phyloP scores from a whole-genome alignment of 2,329 filamentous ascomycete genomes.

The Cladosporium colombiae region DNA sequence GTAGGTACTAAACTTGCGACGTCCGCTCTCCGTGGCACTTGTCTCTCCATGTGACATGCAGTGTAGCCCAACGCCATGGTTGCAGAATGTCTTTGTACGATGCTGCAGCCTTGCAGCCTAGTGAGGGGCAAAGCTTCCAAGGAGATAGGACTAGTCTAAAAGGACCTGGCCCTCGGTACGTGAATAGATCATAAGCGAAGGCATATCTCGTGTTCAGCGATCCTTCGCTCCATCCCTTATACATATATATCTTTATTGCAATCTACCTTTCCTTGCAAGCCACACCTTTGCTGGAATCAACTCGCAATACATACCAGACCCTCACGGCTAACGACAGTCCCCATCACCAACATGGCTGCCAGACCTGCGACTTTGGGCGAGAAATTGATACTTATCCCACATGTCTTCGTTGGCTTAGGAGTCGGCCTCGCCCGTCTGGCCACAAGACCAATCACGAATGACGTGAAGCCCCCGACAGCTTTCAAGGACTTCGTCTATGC shows the following conservation, averaged over 20 bases:
- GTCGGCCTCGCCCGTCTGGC: conserved; percentile 9
- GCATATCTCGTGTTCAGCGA: neutral
- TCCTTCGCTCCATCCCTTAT: neutral
- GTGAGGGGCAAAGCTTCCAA: neutral
- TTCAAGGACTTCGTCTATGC: conserved; percentile 14
- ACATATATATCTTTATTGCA: neutral
- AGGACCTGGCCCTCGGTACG: neutral
- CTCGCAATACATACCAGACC: no score
- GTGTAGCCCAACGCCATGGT: neutral
- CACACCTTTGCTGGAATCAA: neutral
- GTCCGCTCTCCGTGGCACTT: neutral
- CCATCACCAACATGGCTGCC: conserved; percentile 11
- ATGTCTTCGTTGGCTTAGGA: neutral
- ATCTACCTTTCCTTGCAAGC: neutral
- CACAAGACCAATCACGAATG: conserved; percentile 9
- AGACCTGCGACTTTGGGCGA: conserved; percentile 8
- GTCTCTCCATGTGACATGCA: neutral
- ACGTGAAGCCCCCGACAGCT: conserved; percentile 10
- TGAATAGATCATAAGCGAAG: neutral
- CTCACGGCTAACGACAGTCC: neutral
- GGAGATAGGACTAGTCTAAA: neutral
- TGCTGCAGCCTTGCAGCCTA: neutral
- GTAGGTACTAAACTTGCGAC: neutral
- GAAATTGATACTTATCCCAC: conserved; percentile 7
- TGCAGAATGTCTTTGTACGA: neutral